phyloP scores from a whole-genome alignment of 2,329 filamentous ascomycete species.

The Diaporthe batatas region DNA sequence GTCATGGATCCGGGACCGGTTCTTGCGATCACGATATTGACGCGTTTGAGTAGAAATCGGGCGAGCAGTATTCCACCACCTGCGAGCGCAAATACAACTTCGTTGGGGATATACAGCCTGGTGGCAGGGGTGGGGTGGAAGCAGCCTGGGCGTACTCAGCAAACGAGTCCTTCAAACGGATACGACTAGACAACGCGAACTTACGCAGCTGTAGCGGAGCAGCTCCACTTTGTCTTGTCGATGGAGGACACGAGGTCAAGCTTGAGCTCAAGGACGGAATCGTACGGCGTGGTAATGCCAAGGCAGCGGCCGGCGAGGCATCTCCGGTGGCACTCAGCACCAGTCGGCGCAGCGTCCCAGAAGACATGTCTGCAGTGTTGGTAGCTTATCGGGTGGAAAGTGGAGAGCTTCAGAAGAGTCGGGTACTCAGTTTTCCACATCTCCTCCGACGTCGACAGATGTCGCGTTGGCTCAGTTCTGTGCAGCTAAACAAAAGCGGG shows the following conservation, averaged over 20 bases:
- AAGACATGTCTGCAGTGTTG: background rate
- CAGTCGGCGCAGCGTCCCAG: background rate
- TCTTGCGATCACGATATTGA: too few species aligned
- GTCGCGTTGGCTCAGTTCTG: background rate
- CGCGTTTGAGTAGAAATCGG: too few species aligned
- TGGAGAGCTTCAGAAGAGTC: too few species aligned
- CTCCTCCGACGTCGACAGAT: background rate
- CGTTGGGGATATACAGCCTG: background rate
- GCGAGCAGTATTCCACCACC: too few species aligned
- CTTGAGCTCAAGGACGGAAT: background rate
- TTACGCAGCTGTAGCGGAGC: background rate
- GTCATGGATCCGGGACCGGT: too few species aligned
- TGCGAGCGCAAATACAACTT: too few species aligned
- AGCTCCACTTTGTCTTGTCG: background rate
- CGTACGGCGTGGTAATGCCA: too few species aligned
- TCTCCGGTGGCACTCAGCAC: background rate
- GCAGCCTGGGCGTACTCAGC: background rate
- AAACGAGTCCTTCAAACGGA: background rate
- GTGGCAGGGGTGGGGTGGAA: constrained; percentile 27
- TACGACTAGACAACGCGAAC: background rate
- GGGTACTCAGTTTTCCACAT: background rate
- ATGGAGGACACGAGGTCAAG: background rate
- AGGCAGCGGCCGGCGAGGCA: too few species aligned
- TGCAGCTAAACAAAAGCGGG: background rate
- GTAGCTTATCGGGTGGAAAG: too few species aligned